A percentile compares a stretch with the other conserved stretches of the same genome.
These are phyloP conservation scores for Leccinum subrobustum DNA, from an alignment of 1,284 basidiomycete species.

Conservation along the genomic window DNA sequence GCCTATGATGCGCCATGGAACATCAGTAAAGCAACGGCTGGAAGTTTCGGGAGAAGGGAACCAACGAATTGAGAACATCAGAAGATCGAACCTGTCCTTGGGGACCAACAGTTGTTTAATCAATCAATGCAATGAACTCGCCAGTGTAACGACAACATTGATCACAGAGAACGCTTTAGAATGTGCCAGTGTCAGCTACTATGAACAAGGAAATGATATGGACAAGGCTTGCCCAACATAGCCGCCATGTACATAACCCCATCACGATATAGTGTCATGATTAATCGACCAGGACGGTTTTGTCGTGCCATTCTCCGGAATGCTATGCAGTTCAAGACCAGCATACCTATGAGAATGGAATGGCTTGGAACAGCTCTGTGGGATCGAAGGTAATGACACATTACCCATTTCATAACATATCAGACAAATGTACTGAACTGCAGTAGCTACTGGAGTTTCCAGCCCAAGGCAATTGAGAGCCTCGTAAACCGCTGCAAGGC, in stretches of 20 bases:
- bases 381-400: background rate
- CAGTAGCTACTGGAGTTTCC: slow-evolving; percentile 6
- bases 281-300: slow-evolving; percentile 9
- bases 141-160: slow-evolving; percentile 17
- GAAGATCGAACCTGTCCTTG: slow-evolving; percentile 15
- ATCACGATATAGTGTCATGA: slow-evolving; percentile 22
- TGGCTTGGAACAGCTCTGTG: background rate
- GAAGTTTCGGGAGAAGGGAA: background rate
- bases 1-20: slow-evolving; percentile 9
- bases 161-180: slow-evolving; percentile 21
- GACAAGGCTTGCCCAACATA: slow-evolving; percentile 11
- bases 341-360: slow-evolving; percentile 12
- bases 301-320: slow-evolving; percentile 18
- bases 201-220: background rate
- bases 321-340: slow-evolving; percentile 22
- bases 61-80: slow-evolving; percentile 23
- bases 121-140: slow-evolving; percentile 1
- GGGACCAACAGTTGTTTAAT: background rate
- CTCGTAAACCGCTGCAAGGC: slow-evolving; percentile 15
- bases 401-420: slow-evolving; percentile 20
- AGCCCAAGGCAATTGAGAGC: slow-evolving; percentile 11
- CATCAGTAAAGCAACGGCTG: slow-evolving; percentile 2
- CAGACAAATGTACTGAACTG: slow-evolving; percentile 13
- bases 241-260: slow-evolving; percentile 23
- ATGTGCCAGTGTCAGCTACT: slow-evolving; percentile 2